Percentiles rank a stretch among this genome's conserved stretches.
Evolutionary conservation across 2,329 filamentous ascomycete genomes (phyloP).

Genomic region (Xylaria sp.): DNA sequence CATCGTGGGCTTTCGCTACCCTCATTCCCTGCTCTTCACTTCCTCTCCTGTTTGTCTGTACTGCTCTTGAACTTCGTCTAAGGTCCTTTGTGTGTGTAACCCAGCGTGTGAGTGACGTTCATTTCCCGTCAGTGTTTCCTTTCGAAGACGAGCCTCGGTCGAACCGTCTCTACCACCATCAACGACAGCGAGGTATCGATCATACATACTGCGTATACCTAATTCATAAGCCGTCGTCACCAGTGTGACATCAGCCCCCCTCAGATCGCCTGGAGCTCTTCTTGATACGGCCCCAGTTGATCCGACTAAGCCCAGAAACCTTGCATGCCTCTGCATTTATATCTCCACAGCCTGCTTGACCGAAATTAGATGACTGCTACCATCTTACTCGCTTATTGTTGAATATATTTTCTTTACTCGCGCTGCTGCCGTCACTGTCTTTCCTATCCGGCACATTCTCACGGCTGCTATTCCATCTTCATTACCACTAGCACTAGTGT

Average conservation of each 20-base stretch:
- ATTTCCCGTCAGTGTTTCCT: neutral
- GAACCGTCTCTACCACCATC: neutral
- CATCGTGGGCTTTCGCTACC: neutral
- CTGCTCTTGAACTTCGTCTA: neutral
- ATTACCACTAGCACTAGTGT: neutral
- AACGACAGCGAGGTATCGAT: neutral
- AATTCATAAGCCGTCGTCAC: neutral
- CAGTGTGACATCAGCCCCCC: slow-evolving; percentile 4
- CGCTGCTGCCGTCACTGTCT: slow-evolving; percentile 23
- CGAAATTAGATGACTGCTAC: slow-evolving; percentile 10
- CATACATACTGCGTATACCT: no score
- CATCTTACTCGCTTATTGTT: slow-evolving; percentile 14
- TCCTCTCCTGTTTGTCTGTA: neutral
- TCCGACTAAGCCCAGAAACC: slow-evolving; percentile 3
- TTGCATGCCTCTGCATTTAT: slow-evolving; percentile 14
- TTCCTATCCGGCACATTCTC: slow-evolving; percentile 18
- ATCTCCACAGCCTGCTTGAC: slow-evolving; percentile 25
- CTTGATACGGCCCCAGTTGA: neutral
- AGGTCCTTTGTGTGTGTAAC: neutral
- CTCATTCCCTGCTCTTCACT: neutral
- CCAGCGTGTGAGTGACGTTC: neutral
- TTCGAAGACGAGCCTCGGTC: no score
- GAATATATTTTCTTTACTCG: slow-evolving; percentile 16
- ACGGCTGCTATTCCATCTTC: slow-evolving; percentile 13
- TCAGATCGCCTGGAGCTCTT: neutral